Base-by-base conservation (phyloP, 345 rosid genomes). In the Diplotaxis tenuifolia region DNA sequence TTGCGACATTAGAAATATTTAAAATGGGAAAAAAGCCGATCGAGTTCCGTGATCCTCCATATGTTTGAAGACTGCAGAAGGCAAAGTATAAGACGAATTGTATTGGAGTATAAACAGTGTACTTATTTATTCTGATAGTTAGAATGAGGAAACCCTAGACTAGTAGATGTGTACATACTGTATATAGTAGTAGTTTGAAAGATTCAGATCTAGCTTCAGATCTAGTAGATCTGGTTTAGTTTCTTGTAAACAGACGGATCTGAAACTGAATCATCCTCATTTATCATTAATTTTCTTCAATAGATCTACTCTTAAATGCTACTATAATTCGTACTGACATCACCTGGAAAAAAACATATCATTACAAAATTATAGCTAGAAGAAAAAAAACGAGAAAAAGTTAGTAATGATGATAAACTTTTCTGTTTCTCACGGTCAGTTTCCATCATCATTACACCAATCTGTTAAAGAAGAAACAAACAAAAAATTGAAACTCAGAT, bases 381-480 rank as follows among this genome's bases (percentile, higher is more conserved):
- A 45, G 52, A 74, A 32, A 66, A 58, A 56, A 71, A 23, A 1
- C 7, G 21, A 64, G 62, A 38, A 70, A 56, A 72, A 60, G 80
- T 59, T 50, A 4, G 85, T 82, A 81, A 89, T 87, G 83, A 85
- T 84, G 81, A 79, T 25, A 78, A 19, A 70, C 75, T 79, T 81
- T 81, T 50, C 55, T 22, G 42, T n/a, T 69, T 76, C 69, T 31
- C 61, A 67, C 59, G 62, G 59, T 84, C 87, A 86, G 87, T 74
- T 63, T 53, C 38, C 57, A 72, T 86, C 87, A 88, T 88, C 87
- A 84, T 84, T 88, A 79, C 86, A 40, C 81, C 86, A 86, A 86
- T 86, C 84, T 76, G 82, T 75, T 38, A 1, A 10, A 7, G 42
- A n/a, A 67, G 4, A 55, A 53, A 21, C 59, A 54, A 54, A 54